Evolutionary conservation across 139 green algal species (phyloP).

Genomic region (Chlamydomonas sp.): DNA sequence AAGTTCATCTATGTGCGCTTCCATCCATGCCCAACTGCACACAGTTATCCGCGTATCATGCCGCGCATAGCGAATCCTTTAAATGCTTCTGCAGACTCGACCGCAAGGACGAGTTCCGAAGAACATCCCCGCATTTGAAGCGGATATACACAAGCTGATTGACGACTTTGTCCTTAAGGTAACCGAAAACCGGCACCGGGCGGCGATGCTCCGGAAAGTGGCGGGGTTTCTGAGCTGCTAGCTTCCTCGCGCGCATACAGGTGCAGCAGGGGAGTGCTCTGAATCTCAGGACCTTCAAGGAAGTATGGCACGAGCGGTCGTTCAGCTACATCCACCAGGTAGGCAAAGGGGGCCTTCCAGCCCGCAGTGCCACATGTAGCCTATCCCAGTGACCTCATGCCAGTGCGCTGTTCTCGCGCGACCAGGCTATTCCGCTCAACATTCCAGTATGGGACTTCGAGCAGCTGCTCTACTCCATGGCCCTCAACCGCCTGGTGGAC

Average conservation of each 20-base stretch:
- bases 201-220: no score
- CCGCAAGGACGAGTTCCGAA: no score
- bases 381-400: neutral
- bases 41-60: no score
- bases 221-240: no score
- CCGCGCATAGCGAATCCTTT: no score
- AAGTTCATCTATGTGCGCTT: no score
- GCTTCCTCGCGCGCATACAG: neutral
- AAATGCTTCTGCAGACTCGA: no score
- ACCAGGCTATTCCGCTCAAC: slow-evolving; percentile 23
- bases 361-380: no score
- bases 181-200: no score
- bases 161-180: slow-evolving; percentile 29
- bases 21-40: no score
- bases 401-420: neutral
- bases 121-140: neutral
- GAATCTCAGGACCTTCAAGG: slow-evolving; percentile 6
- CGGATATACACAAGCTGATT: slow-evolving; percentile 4
- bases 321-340: slow-evolving; percentile 33
- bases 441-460: slow-evolving; percentile 20
- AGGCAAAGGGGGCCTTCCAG: neutral
- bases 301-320: neutral
- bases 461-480: slow-evolving; percentile 29
- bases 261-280: neutral
- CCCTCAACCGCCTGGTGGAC: slow-evolving; percentile 29